Conservation (phyloP, 257 asterid genomes). For the Verbascum thapsus region DNA sequence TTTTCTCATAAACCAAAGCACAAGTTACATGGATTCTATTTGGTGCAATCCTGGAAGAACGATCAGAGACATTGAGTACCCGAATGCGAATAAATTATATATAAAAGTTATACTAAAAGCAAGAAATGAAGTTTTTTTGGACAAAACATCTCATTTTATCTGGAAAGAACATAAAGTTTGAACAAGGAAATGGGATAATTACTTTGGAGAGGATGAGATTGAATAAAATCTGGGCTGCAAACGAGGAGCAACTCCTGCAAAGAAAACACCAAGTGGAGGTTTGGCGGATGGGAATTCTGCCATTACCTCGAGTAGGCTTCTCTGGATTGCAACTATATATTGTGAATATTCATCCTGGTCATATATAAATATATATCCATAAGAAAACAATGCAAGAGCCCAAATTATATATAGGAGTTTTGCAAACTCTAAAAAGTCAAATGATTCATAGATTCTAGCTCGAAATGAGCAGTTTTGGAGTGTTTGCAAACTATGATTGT, state of each 20-base stretch:
- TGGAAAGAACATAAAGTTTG: conserved; percentile 9
- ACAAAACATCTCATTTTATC: conserved; percentile 4
- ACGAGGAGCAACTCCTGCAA: conserved; percentile 90
- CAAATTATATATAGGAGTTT: no score
- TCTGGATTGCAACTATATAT: conserved; percentile 72
- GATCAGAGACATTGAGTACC: conserved; percentile 13
- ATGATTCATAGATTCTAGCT: no score
- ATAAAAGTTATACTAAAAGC: background rate
- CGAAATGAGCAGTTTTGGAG: no score
- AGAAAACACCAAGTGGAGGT: conserved; percentile 92
- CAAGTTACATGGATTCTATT: conserved; percentile 86
- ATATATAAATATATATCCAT: background rate
- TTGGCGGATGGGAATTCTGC: conserved; percentile 81
- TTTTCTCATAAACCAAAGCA: conserved; percentile 82
- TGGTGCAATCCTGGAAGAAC: conserved; percentile 61
- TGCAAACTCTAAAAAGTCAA: no score
- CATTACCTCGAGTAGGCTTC: conserved; percentile 93
- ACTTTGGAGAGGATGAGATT: conserved; percentile 93
- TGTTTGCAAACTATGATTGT: no score
- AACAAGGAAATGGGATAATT: conserved; percentile 27
- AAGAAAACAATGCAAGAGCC: background rate
- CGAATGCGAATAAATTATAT: background rate
- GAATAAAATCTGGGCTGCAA: conserved; percentile 92
- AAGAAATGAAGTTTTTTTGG: background rate
- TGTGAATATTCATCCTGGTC: conserved; percentile 84